Percentiles rank a stretch among this genome's conserved stretches.
Conservation (phyloP, 2,329 filamentous ascomycete genomes). For the Achaetomium macrosporum region DNA sequence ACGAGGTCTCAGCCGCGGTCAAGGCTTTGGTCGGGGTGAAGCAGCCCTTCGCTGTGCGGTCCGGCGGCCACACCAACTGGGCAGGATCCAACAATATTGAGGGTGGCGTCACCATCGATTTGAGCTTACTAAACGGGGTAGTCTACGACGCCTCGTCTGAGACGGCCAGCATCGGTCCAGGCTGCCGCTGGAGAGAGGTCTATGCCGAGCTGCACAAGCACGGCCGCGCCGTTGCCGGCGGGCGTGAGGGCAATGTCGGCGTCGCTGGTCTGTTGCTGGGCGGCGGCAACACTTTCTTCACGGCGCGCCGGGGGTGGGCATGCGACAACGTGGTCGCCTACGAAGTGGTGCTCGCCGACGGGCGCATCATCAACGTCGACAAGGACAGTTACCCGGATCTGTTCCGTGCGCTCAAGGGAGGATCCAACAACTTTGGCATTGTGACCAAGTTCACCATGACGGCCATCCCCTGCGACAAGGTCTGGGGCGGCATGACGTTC, state of each 20-base stretch:
- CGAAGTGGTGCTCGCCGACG: constrained; percentile 39
- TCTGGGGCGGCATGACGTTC: constrained; percentile 26
- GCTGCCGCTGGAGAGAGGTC: constrained; percentile 34
- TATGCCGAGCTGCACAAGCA: constrained; percentile 29
- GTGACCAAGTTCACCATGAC: constrained; percentile 25
- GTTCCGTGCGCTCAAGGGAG: constrained; percentile 36
- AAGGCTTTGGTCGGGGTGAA: constrained; percentile 28
- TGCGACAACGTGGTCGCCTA: constrained; percentile 36
- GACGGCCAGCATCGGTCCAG: constrained; percentile 28
- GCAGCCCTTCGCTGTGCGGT: constrained; percentile 35
- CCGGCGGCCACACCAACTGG: constrained; percentile 34
- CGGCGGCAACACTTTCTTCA: constrained; percentile 28
- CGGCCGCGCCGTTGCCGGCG: constrained; percentile 23
- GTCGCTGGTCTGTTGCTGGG: constrained; percentile 27
- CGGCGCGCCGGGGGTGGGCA: constrained; percentile 31
- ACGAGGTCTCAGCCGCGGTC: constrained; percentile 34
- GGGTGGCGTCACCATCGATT: constrained; percentile 35
- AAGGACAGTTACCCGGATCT: constrained; percentile 19
- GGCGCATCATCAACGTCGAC: constrained; percentile 35
- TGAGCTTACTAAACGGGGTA: constrained; percentile 30
- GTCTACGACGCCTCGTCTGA: constrained; percentile 26
- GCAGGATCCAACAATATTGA: constrained; percentile 32
- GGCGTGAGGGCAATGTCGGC: constrained; percentile 26
- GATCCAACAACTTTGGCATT: constrained; percentile 39
- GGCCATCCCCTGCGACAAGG: constrained; percentile 9